These are phyloP conservation scores for Aspergillus japonicus DNA, from an alignment of 2,329 filamentous ascomycete genomes.

Conservation along the genomic window DNA sequence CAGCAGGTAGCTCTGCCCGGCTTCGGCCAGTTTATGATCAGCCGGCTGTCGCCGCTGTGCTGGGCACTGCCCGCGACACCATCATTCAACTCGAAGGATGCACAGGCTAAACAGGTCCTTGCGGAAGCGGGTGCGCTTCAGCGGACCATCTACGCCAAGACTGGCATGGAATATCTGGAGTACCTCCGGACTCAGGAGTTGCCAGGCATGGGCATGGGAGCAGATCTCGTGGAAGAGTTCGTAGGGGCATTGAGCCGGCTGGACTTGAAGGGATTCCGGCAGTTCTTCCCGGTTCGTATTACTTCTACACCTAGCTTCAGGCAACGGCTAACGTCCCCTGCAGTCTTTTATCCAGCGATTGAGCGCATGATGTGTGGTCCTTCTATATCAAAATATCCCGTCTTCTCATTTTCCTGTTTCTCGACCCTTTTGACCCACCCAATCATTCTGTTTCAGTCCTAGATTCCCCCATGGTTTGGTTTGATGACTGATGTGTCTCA, in stretches of 20 bases:
- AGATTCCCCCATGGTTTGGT: constrained; percentile 31
- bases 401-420: constrained; percentile 9
- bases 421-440: constrained; percentile 7
- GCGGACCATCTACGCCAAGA: constrained; percentile 86
- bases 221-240: constrained; percentile 48
- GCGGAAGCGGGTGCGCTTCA: constrained; percentile 84
- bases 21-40: constrained; percentile 88
- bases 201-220: constrained; percentile 49
- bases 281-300: constrained; percentile 48
- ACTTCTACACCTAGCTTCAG: no score
- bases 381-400: constrained; percentile 7
- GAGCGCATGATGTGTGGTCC: constrained; percentile 37
- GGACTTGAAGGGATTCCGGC: constrained; percentile 48
- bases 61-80: constrained; percentile 84
- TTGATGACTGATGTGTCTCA: constrained; percentile 26
- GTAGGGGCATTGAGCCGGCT: constrained; percentile 44
- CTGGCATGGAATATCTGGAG: constrained; percentile 72
- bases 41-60: constrained; percentile 81
- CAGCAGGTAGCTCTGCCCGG: constrained; percentile 64
- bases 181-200: constrained; percentile 48
- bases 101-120: constrained; percentile 83
- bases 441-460: constrained; percentile 16
- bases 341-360: constrained; percentile 47
- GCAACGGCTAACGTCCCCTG: constrained; percentile 4
- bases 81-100: constrained; percentile 79